phyloP scores from a whole-genome alignment of 2,329 filamentous ascomycete species.

The Colletotrichum gigasporum region DNA sequence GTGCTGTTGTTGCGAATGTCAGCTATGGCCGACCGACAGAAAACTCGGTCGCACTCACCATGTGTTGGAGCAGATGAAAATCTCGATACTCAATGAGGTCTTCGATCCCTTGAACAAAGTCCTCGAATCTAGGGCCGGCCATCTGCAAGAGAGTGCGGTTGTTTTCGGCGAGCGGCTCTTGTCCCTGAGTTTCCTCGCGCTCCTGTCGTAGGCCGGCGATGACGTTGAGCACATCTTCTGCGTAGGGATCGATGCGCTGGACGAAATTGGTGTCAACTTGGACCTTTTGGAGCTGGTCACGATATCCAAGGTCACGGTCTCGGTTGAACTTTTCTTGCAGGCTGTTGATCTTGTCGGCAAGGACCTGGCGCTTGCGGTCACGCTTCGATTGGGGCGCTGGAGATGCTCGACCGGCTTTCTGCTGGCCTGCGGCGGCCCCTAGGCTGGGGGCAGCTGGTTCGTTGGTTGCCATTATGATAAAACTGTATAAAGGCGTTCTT shows the following conservation, averaged over 20 bases:
- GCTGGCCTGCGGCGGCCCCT: constrained; percentile 34
- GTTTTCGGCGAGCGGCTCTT: constrained; percentile 48
- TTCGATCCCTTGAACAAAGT: constrained; percentile 88
- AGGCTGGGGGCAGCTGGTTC: constrained; percentile 44
- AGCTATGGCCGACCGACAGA: constrained; percentile 1
- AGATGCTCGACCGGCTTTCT: constrained; percentile 46
- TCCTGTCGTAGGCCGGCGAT: constrained; percentile 70
- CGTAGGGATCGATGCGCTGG: constrained; percentile 84
- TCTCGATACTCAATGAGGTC: constrained; percentile 89
- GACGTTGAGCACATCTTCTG: constrained; percentile 75
- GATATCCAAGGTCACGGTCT: constrained; percentile 85
- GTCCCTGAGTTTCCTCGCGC: constrained; percentile 57
- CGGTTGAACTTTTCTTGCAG: constrained; percentile 82
- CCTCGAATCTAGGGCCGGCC: constrained; percentile 85
- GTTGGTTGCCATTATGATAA: constrained; percentile 48
- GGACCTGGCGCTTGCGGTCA: constrained; percentile 86
- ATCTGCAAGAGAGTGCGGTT: constrained; percentile 72
- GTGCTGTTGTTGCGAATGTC: constrained; percentile 52
- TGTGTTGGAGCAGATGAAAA: constrained; percentile 80
- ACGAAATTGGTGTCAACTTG: constrained; percentile 91
- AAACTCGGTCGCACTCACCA: constrained; percentile 64
- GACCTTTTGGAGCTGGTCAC: constrained; percentile 89
- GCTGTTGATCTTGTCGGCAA: constrained; percentile 80
- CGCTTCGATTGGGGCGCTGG: constrained; percentile 76
- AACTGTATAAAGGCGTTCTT: not conserved